A percentile compares a stretch with the other conserved stretches of the same genome.
These are phyloP conservation scores for Pestalotiopsis sp. DNA, from an alignment of 2,329 filamentous ascomycete species.

Conservation along the genomic window DNA sequence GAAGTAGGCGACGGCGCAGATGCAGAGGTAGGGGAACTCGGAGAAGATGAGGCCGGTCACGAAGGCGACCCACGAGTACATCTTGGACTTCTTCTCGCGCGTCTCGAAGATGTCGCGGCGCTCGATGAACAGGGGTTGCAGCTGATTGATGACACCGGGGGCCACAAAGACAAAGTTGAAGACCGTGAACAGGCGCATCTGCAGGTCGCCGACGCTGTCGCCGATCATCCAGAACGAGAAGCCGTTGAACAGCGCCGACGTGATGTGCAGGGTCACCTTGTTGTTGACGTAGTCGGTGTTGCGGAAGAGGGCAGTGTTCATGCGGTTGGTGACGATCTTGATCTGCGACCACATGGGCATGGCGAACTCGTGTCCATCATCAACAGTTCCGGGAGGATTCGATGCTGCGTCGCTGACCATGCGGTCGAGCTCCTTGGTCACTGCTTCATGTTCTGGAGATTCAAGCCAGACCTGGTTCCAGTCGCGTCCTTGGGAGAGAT, in stretches of 20 bases:
- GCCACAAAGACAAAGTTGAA: constrained; percentile 68
- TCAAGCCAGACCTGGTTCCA: constrained; percentile 73
- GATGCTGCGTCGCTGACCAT: constrained; percentile 5
- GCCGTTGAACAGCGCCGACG: constrained; percentile 59
- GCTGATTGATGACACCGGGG: constrained; percentile 58
- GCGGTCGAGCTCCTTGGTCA: constrained; percentile 10
- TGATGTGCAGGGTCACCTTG: constrained; percentile 60
- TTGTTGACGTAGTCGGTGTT: constrained; percentile 69
- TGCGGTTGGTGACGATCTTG: constrained; percentile 64
- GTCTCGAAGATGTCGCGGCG: constrained; percentile 60
- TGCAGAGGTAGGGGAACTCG: constrained; percentile 47
- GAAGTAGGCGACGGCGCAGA: constrained; percentile 50
- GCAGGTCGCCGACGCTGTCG: constrained; percentile 50
- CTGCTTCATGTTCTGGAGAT: constrained; percentile 54
- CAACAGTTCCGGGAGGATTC: constrained; percentile 11
- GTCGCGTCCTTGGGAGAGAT: constrained; percentile 49
- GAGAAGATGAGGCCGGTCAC: constrained; percentile 54
- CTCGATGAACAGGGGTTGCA: constrained; percentile 61
- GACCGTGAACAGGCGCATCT: constrained; percentile 59
- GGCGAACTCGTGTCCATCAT: constrained; percentile 12
- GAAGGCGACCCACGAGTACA: constrained; percentile 63
- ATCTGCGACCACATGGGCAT: constrained; percentile 61
- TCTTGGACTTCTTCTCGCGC: constrained; percentile 63
- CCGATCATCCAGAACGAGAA: constrained; percentile 65
- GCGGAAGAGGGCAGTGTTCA: constrained; percentile 64